Base-by-base conservation (phyloP, 164 flowering plant genomes). In the Aristolochia fimbriata region DNA sequence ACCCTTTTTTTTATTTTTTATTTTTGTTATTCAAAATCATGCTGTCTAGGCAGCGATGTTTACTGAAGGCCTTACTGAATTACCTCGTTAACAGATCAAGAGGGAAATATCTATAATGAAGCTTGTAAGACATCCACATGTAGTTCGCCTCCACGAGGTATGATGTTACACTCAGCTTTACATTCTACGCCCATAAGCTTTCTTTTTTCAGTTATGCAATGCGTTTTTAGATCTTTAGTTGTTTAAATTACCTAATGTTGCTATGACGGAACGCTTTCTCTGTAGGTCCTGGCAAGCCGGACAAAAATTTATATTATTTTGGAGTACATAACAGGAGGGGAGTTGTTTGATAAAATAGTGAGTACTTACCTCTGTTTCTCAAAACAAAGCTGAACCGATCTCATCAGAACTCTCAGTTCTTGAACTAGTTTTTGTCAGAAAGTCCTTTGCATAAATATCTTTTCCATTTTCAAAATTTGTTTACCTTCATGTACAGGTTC, bases 271-370 rank as follows among this genome's bases (percentile, higher is more conserved):
- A 19, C 21, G 9, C 24, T 58, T 12, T 57, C 57, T 46, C 57
- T 46, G 12, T 69, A 93, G 99, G 99, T 93, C 62, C 68, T 91
- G 20, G 97, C 99, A 13, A 91, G 88, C 69, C 99, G 99, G 20
- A 89, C 91, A n/a, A 94, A 91, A 77, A 94, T 94, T 58, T 94
- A 94, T 62, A 94, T 94, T 63, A 91, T 94, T 62, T 71, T 94
- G 83, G 99, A 94, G 76, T 94, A 72, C 78, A 87, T 94, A 49
- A 91, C 99, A 15, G 99, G 99, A 13, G 99, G 99, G 31, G 99
- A 94, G 80, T 65, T 94, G 74, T 94, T 94, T 71, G 99, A 94
- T 73, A 85, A 87, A 81, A 94, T 94, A 41, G 99, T 94, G 71
- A 91, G 93, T 69, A 15, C 37, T 63, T 63, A 50, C 43, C 65